Evolutionary conservation across 208 protist species (phyloP).

Genomic region (Wallacemonas sp.): DNA sequence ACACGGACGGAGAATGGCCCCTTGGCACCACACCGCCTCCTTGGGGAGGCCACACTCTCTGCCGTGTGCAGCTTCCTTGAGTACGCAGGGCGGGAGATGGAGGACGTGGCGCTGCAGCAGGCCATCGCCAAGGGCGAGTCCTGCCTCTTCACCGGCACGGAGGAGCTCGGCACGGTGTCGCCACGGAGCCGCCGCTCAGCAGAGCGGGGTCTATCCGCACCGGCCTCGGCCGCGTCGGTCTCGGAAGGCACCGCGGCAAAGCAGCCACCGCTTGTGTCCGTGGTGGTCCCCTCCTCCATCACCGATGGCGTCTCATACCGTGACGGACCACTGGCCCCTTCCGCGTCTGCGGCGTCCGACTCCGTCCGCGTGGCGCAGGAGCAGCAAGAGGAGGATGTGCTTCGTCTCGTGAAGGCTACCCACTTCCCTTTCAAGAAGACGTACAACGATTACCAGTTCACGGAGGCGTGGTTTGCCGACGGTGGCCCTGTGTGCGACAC

Average conservation of each 20-base stretch:
- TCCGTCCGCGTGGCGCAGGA: neutral
- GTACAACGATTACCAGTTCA: constrained; percentile 2
- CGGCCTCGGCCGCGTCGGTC: neutral
- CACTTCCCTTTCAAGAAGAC: neutral
- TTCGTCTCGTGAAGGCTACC: neutral
- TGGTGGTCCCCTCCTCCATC: neutral
- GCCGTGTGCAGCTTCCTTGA: constrained; percentile 18
- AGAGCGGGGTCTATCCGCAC: neutral
- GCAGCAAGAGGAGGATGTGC: constrained; percentile 1
- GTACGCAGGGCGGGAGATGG: constrained; percentile 22
- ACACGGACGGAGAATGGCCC: neutral
- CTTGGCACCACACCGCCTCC: constrained; percentile 16
- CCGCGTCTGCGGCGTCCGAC: too few relatives aligned
- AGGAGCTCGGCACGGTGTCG: neutral
- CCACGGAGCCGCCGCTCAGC: neutral
- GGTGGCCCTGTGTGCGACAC: neutral
- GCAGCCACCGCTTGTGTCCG: neutral
- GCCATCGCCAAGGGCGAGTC: constrained; percentile 15
- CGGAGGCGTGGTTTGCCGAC: neutral
- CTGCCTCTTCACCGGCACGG: constrained; percentile 6
- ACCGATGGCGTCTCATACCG: too few relatives aligned
- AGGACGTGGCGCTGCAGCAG: constrained; percentile 16
- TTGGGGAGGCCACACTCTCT: constrained; percentile 3
- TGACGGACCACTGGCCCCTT: too few relatives aligned
- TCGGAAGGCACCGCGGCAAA: neutral